Base-by-base conservation (phyloP, 2,329 filamentous ascomycete genomes). In the Camillea tinctor region DNA sequence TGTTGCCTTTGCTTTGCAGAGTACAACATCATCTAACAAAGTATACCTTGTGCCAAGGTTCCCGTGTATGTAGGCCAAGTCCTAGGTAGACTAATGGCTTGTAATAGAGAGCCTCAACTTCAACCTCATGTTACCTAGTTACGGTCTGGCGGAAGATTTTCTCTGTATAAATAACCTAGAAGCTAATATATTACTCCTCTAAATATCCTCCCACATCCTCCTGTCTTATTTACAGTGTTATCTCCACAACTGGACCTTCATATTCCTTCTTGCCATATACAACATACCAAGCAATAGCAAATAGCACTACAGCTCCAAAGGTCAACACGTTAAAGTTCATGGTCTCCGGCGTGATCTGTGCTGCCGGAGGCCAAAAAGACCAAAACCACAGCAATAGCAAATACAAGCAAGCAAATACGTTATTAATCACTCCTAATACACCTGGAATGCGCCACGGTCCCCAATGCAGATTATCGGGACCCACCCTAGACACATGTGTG, bases 401-500 rank as follows among this genome's bases (percentile, higher is more conserved):
- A 40, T 62, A 68, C 1, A 24, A 36, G 57, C 58, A 62, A 3
- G 60, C 44, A 24, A 68, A 59, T 8, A 57, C 40, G n/a, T 68
- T 68, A 36, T 63, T 64, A 17, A 44, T 52, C 7, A 66, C 51
- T 2, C 66, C 64, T 9, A 61, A 36, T 9, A 44, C 22, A 15
- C 63, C 64, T 1, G 6, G 61, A 13, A 66, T 24, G 19, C 57
- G 55, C 64, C 66, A 68, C 6, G 66, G 66, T 0, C 62, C 66
- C 66, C 66, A 68, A 2, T 63, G 64, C 26, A 66, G 49, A 23
- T 52, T 60, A 15, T 40, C 58, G 4, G 57, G 64, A 2, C 58
- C 63, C 9, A 66, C 66, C 26, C 66, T 68, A 7, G 63, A 66
- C 17, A 67, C n/a, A n/a, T n/a, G n/a, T n/a, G n/a, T n/a, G n/a